These are phyloP conservation scores for Kurtzmaniella quercitrusa DNA, from an alignment of 1,139 yeast genomes.

Conservation along the genomic window DNA sequence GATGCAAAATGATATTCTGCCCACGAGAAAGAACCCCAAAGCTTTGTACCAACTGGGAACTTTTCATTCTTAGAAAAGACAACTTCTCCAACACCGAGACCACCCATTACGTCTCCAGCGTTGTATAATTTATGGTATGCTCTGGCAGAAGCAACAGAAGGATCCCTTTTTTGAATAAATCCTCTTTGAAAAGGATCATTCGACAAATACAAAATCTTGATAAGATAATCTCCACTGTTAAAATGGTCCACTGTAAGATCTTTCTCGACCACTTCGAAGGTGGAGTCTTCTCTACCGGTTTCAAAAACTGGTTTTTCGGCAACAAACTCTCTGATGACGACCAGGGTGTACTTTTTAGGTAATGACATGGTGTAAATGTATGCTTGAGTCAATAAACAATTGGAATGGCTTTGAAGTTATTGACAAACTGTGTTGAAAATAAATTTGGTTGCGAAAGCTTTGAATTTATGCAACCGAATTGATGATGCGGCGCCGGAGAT, in stretches of 20 bases:
- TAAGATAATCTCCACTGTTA: slow-evolving; percentile 16
- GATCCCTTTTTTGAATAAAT: slow-evolving; percentile 18
- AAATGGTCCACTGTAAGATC: slow-evolving; percentile 5
- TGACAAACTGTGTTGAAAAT: too few relatives aligned
- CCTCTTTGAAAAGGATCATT: slow-evolving; percentile 29
- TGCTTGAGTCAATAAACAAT: too few relatives aligned
- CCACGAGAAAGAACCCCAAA: slow-evolving; percentile 26
- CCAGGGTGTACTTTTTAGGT: neutral
- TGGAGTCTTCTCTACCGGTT: neutral
- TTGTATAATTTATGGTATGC: slow-evolving; percentile 18
- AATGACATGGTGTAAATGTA: neutral
- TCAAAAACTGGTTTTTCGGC: neutral
- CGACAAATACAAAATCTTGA: slow-evolving; percentile 20
- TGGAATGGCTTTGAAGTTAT: too few relatives aligned
- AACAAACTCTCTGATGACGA: neutral
- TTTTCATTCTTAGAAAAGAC: slow-evolving; percentile 20
- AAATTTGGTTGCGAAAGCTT: too few relatives aligned
- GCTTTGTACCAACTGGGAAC: slow-evolving; percentile 19
- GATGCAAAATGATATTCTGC: slow-evolving; percentile 22
- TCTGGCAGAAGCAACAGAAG: slow-evolving; percentile 15
- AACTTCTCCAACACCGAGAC: slow-evolving; percentile 21
- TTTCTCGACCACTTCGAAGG: neutral
- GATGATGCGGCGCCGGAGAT: too few relatives aligned
- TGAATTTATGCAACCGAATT: too few relatives aligned
- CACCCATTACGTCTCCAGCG: slow-evolving; percentile 18